Base-by-base conservation (phyloP, 225 moss, liverwort and hornwort species). In the Marchantia paleacea region DNA sequence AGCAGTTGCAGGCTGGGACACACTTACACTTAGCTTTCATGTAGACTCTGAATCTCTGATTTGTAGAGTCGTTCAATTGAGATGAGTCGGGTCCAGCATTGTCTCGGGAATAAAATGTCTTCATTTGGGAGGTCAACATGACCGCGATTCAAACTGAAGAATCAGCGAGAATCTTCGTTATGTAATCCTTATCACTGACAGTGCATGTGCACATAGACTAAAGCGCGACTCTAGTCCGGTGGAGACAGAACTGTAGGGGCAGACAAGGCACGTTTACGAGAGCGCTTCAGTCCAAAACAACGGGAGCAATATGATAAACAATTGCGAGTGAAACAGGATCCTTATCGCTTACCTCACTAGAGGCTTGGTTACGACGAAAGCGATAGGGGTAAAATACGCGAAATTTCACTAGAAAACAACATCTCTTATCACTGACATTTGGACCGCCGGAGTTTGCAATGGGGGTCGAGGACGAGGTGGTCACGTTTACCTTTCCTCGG, bases 161-260 rank as follows among this genome's bases (percentile, higher is more conserved):
- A 52, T 73, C 72, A 39, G 20, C 9, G 20, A 13, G 51, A 49
- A 72, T 51, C 72, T 73, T 61, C 61, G 61, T 10, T 48, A 70
- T 48, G 69, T 47, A 70, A 66, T 15, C 69, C 48, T 47, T 70
- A 70, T 70, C 52, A 73, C 51, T 73, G 72, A 52, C 72, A 73
- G 52, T 24, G 51, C 72, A 73, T 73, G 52, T 73, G 72, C 72
- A 73, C 51, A 73, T 18, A 39, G 24, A 26, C 3, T 8, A 47
- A 28, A 24, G 69, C 69, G 18, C 69, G 19, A 69, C 10, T 13
- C 22, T 51, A n/a, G 9, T n/a, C 6, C 19, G 39, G 47, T 7
- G 14, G 51, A 52, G 51, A 51, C 20, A 71, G 48, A 71, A 9
- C 72, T 49, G 20, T 72, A 48, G 16, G 50, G 72, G 72, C 69